phyloP scores from a whole-genome alignment of 2,329 filamentous ascomycete species.

The Fusarium agapanthi region DNA sequence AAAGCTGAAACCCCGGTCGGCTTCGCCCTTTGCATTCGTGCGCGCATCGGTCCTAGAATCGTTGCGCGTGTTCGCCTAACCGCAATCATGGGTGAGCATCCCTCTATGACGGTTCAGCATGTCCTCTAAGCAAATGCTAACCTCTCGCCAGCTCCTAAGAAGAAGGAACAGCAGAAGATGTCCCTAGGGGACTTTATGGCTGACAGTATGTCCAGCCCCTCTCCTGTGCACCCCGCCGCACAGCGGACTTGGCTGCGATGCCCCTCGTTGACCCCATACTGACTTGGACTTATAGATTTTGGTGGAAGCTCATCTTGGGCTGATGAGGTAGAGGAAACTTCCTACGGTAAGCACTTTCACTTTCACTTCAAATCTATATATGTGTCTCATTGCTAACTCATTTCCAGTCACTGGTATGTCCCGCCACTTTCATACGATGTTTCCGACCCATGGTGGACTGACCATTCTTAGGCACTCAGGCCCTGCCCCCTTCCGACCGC shows the following conservation, averaged over 20 bases:
- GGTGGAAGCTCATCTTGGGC: conserved; percentile 91
- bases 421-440: conserved; percentile 8
- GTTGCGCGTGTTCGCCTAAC: conserved; percentile 59
- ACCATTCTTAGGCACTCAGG: conserved; percentile 61
- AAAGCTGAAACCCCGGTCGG: conserved; percentile 44
- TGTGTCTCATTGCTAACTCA: conserved; percentile 43
- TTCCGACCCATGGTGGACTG: conserved; percentile 33
- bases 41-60: conserved; percentile 53
- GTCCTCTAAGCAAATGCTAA: conserved; percentile 12
- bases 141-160: conserved; percentile 77
- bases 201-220: conserved; percentile 74
- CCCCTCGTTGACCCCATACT: conserved; percentile 38
- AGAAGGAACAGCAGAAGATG: conserved; percentile 96
- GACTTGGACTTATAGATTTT: conserved; percentile 50
- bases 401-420: conserved; percentile 50
- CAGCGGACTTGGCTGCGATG: conserved; percentile 28
- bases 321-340: conserved; percentile 94
- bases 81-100: conserved; percentile 69
- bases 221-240: conserved; percentile 35
- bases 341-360: conserved; percentile 67
- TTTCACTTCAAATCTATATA: conserved; percentile 3
- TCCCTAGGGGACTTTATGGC: conserved; percentile 95
- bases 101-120: not conserved
- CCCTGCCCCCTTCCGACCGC: conserved; percentile 61
- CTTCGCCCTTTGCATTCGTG: conserved; percentile 44